phyloP scores from a whole-genome alignment of 2,329 filamentous ascomycete genomes.

The Purpureocillium lavendulum region DNA sequence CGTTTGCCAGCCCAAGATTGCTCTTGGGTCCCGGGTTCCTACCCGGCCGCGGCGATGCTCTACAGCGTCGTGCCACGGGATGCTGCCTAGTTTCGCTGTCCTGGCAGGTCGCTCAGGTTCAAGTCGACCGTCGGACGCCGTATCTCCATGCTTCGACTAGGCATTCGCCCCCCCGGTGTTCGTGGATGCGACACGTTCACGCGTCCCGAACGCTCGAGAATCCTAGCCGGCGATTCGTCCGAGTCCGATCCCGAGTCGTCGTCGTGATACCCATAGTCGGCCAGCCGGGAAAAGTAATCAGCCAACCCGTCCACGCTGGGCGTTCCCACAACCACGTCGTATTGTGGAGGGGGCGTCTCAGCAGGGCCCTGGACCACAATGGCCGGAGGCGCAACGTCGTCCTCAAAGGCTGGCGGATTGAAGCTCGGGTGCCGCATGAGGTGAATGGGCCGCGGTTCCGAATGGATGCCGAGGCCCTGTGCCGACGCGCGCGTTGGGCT shows the following conservation, averaged over 20 bases:
- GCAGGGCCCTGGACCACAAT: slow-evolving; percentile 13
- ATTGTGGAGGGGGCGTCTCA: slow-evolving; percentile 71
- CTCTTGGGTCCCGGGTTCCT: too few relatives aligned
- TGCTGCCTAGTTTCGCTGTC: too few relatives aligned
- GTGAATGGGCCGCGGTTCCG: slow-evolving; percentile 65
- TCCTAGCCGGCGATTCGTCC: slow-evolving; percentile 34
- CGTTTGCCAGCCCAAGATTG: too few relatives aligned
- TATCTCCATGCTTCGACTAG: slow-evolving; percentile 50
- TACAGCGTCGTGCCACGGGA: too few relatives aligned
- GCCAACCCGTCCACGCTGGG: slow-evolving; percentile 62
- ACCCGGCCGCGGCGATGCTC: too few relatives aligned
- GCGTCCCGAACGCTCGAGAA: slow-evolving; percentile 42
- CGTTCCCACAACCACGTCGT: slow-evolving; percentile 68
- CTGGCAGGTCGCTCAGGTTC: slow-evolving; percentile 13
- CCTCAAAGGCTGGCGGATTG: slow-evolving; percentile 80
- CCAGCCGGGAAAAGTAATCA: slow-evolving; percentile 79
- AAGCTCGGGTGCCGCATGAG: slow-evolving; percentile 76
- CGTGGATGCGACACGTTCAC: slow-evolving; percentile 51
- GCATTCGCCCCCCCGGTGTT: slow-evolving; percentile 44
- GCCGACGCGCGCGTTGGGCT: slow-evolving; percentile 5
- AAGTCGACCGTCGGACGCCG: slow-evolving; percentile 23
- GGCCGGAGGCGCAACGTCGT: slow-evolving; percentile 42
- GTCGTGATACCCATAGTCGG: slow-evolving; percentile 52
- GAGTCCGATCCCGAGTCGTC: slow-evolving; percentile 32
- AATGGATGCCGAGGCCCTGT: slow-evolving; percentile 5